Evolutionary conservation across 2,329 filamentous ascomycete species (phyloP).

Genomic region (Dichotomopilus funicola): DNA sequence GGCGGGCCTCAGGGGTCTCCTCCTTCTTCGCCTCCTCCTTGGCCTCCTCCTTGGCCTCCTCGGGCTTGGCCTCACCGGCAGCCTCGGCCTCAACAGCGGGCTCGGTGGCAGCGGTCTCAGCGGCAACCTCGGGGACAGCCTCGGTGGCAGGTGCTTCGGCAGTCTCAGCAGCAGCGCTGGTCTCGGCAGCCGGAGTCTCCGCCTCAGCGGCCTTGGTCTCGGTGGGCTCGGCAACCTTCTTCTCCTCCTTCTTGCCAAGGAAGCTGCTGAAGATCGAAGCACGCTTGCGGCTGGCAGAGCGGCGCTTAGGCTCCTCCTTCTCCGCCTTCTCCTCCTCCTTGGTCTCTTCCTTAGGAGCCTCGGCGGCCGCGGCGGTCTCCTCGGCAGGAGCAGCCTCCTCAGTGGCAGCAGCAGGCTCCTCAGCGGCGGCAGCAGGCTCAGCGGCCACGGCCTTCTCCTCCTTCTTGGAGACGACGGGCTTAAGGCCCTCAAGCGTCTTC

Average conservation of each 20-base stretch:
- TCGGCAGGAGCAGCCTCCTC: conserved; percentile 29
- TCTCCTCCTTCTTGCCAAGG: conserved; percentile 48
- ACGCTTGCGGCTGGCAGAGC: conserved; percentile 60
- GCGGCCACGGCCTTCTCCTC: conserved; percentile 39
- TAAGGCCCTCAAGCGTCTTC: conserved; percentile 66
- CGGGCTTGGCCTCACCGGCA: conserved; percentile 4
- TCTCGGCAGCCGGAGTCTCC: conserved; percentile 32
- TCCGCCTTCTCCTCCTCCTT: conserved; percentile 40
- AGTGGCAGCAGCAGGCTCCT: conserved; percentile 29
- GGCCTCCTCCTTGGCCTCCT: conserved; percentile 8
- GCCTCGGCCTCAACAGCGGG: conserved; percentile 25
- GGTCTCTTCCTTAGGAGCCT: conserved; percentile 37
- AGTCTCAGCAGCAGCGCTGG: conserved; percentile 27
- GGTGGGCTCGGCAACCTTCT: conserved; percentile 29
- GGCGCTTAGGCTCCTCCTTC: conserved; percentile 54
- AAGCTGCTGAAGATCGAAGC: conserved; percentile 53
- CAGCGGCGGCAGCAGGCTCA: conserved; percentile 26
- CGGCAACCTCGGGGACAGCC: conserved; percentile 30
- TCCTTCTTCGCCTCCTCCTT: conserved; percentile 11
- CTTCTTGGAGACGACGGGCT: conserved; percentile 40
- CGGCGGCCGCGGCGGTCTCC: conserved; percentile 30
- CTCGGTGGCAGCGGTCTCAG: conserved; percentile 32
- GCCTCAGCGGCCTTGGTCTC: conserved; percentile 30
- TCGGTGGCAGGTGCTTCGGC: conserved; percentile 33
- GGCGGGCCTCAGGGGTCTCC: conserved; percentile 13